Evolutionary conservation across 768 basidiomycete genomes (phyloP).

Genomic region (Favolaschia claudopus): DNA sequence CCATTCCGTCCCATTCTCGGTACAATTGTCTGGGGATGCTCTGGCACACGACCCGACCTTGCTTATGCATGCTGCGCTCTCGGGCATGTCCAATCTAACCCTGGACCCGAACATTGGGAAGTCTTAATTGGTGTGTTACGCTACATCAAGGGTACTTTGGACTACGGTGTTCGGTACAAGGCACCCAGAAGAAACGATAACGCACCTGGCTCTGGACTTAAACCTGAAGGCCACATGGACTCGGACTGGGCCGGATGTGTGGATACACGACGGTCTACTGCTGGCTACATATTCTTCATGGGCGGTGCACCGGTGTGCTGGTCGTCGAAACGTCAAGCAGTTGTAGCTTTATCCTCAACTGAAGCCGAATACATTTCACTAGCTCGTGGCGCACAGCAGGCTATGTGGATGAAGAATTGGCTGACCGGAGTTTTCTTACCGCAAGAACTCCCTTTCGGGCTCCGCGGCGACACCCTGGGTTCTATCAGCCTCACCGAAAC

Average conservation of each 20-base stretch:
- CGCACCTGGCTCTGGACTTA: background rate
- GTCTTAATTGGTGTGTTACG: slow-evolving; percentile 33
- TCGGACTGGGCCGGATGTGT: slow-evolving; percentile 39
- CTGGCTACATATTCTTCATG: slow-evolving; percentile 40
- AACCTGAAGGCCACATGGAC: slow-evolving; percentile 32
- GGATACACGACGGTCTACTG: slow-evolving; percentile 31
- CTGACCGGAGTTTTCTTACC: slow-evolving; percentile 12
- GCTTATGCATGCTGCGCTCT: slow-evolving; percentile 10
- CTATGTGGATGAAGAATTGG: slow-evolving; percentile 29
- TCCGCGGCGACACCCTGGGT: slow-evolving; percentile 36
- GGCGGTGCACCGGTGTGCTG: slow-evolving; percentile 37
- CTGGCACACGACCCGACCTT: slow-evolving; percentile 21
- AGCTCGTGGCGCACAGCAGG: slow-evolving; percentile 21
- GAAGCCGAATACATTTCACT: slow-evolving; percentile 27
- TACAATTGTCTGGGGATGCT: slow-evolving; percentile 24
- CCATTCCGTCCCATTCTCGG: slow-evolving; percentile 23
- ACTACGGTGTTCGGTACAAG: slow-evolving; percentile 30
- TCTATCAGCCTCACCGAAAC: slow-evolving; percentile 27
- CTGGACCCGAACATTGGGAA: slow-evolving; percentile 35
- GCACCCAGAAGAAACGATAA: background rate
- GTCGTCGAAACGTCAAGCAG: slow-evolving; percentile 37
- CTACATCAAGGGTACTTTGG: slow-evolving; percentile 40
- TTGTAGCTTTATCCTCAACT: slow-evolving; percentile 22
- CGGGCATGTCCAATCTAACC: slow-evolving; percentile 26
- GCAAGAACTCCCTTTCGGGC: background rate